Percentiles rank a stretch among this genome's conserved stretches.
Conservation (phyloP, 345 rosid species). For the Salix viminalis region DNA sequence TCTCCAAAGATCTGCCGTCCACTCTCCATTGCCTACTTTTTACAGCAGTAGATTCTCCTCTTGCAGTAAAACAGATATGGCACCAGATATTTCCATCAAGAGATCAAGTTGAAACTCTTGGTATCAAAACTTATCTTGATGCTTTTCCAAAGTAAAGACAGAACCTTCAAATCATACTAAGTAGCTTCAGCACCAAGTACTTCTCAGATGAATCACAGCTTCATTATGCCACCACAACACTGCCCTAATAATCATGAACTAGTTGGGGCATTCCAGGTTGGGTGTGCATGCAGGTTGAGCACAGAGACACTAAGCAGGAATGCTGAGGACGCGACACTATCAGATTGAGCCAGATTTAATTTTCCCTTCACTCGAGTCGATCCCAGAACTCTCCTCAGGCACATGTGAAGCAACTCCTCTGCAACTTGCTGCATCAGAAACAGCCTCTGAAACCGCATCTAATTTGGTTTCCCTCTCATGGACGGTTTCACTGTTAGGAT, state of each 20-base stretch:
- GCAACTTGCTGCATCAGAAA: slow-evolving; percentile 4
- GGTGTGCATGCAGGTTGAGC: neutral
- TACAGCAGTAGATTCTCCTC: slow-evolving; percentile 1
- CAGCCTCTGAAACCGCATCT: neutral
- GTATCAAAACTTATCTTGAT: neutral
- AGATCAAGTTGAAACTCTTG: neutral
- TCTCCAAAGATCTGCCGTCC: neutral
- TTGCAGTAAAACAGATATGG: neutral
- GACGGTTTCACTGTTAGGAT: slow-evolving; percentile 7
- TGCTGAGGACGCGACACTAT: neutral
- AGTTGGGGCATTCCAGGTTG: neutral
- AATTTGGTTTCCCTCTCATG: neutral
- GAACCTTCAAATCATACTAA: neutral
- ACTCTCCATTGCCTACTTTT: neutral
- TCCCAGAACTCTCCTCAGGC: neutral
- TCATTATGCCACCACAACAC: neutral
- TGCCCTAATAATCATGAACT: neutral
- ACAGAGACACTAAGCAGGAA: neutral
- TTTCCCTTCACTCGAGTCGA: slow-evolving; percentile 6
- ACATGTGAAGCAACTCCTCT: neutral
- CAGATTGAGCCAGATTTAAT: neutral
- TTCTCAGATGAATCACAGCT: neutral
- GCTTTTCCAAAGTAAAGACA: neutral
- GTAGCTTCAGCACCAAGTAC: neutral
- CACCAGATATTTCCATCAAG: neutral